Evolutionary conservation across 1,284 basidiomycete genomes (phyloP).

Genomic region (Coniophora puteana): DNA sequence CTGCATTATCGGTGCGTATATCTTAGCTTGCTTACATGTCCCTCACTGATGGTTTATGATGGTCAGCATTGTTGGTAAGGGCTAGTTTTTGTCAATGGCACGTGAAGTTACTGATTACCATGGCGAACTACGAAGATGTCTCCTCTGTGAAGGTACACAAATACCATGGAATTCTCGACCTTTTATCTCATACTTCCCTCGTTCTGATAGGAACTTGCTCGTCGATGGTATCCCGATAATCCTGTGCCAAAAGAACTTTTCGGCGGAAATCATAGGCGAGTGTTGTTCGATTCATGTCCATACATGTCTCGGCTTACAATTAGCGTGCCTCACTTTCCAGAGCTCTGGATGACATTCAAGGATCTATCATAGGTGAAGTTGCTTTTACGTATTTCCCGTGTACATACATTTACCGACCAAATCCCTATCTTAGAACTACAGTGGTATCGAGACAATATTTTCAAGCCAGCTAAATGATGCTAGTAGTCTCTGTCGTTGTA

Average conservation of each 20-base stretch:
- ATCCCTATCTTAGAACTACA: conserved; percentile 14
- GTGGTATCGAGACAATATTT: conserved; percentile 25
- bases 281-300: conserved; percentile 43
- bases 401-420: conserved; percentile 2
- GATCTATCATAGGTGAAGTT: conserved; percentile 78
- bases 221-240: conserved; percentile 63
- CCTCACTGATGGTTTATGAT: conserved; percentile 8
- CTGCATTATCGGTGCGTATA: conserved; percentile 69
- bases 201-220: conserved; percentile 57
- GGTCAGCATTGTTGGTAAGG: conserved; percentile 58
- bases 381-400: conserved; percentile 2
- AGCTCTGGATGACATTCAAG: conserved; percentile 73
- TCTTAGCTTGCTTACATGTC: conserved; percentile 6
- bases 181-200: neutral
- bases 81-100: too few relatives aligned
- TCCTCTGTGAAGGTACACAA: conserved; percentile 72
- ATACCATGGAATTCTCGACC: neutral
- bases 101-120: neutral
- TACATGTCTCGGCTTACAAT: neutral
- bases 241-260: conserved; percentile 12
- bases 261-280: conserved; percentile 29
- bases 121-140: conserved; percentile 55
- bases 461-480: too few relatives aligned
- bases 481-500: too few relatives aligned
- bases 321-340: conserved; percentile 31